Base-by-base conservation (phyloP, 148 eudicot species). In the Salicornia ramosissima region DNA sequence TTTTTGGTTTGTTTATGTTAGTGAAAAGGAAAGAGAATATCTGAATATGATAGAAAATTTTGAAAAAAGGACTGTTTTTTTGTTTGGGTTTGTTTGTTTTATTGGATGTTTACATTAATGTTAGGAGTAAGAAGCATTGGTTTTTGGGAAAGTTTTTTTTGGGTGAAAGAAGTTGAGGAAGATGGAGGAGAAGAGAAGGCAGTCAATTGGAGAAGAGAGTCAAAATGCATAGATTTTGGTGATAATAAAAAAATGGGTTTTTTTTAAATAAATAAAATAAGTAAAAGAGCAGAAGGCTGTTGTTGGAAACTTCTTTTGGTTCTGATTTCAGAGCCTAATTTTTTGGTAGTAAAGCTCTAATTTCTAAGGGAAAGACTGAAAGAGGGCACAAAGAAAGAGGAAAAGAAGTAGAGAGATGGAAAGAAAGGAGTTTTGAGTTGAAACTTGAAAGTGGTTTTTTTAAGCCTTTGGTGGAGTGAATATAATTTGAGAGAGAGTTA, bases 281-380 rank as follows among this genome's bases (percentile, higher is more conserved):
- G 29, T 56, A 25, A 19, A 21, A 33, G 39, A 62, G 7, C 40
- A 70, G 70, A 62, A 36, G 79, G 73, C 55, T 64, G 74, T 74
- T 77, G 80, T 81, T 77, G 74, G 81, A 83, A 83, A 75, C 75
- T 84, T 83, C 73, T 80, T 72, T 77, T 71, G 49, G 79, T 74
- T 75, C 74, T 71, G 80, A 78, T 72, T 83, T 82, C 86, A 88
- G 87, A 85, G 86, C 86, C 87, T 54, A 77, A 65, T 56, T 77
- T 79, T 74, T 77, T 47, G 74, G 42, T 65, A 33, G 50, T 24
- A 36, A 51, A 22, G 18, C 54, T 39, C 69, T 60, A 66, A 29
- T 65, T 59, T 74, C 34, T 33, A 46, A 67, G 60, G 26, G 29
- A 64, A n/a, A 50, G 28, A 7, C 11, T 1, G n/a, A n/a, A n/a